Evolutionary conservation across 495 filamentous ascomycete species (phyloP).

Genomic region (Bathelium albidoporum): DNA sequence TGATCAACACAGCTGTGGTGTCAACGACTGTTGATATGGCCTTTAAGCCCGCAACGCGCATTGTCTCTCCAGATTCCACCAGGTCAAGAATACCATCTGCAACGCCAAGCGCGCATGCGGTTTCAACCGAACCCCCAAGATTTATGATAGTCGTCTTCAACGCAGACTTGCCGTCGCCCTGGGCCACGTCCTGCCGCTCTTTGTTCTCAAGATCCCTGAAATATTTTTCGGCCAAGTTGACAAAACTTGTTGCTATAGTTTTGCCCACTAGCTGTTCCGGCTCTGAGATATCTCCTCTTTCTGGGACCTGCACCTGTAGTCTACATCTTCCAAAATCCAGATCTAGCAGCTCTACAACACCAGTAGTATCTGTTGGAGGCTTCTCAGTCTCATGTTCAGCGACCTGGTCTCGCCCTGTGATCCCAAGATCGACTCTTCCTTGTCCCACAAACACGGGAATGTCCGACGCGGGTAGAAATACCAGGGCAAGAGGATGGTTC

Average conservation of each 20-base stretch:
- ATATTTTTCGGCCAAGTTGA: constrained; percentile 65
- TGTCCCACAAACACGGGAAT: constrained; percentile 96
- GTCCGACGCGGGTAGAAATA: constrained; percentile 94
- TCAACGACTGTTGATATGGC: constrained; percentile 88
- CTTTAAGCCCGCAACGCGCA: constrained; percentile 94
- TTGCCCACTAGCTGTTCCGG: constrained; percentile 78
- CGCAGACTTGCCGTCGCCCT: constrained; percentile 34
- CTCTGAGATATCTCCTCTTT: constrained; percentile 60
- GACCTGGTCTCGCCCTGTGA: constrained; percentile 87
- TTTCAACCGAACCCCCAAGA: constrained; percentile 90
- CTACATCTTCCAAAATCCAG: constrained; percentile 84
- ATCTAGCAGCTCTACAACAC: constrained; percentile 75
- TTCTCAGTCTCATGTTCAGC: constrained; percentile 75
- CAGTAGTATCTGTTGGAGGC: constrained; percentile 49
- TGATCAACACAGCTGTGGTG: constrained; percentile 80
- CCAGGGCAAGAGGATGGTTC: constrained; percentile 86
- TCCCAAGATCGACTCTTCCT: constrained; percentile 85
- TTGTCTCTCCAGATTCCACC: constrained; percentile 98
- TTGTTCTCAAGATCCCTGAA: constrained; percentile 63
- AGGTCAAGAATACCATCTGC: constrained; percentile 96
- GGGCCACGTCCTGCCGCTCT: constrained; percentile 8
- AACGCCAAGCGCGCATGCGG: constrained; percentile 88
- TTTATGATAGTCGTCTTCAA: constrained; percentile 79
- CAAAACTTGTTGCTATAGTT: constrained; percentile 93
- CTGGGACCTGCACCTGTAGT: constrained; percentile 89